Base-by-base conservation (phyloP, 225 moss, liverwort and hornwort genomes). In the Polytrichum commune region DNA sequence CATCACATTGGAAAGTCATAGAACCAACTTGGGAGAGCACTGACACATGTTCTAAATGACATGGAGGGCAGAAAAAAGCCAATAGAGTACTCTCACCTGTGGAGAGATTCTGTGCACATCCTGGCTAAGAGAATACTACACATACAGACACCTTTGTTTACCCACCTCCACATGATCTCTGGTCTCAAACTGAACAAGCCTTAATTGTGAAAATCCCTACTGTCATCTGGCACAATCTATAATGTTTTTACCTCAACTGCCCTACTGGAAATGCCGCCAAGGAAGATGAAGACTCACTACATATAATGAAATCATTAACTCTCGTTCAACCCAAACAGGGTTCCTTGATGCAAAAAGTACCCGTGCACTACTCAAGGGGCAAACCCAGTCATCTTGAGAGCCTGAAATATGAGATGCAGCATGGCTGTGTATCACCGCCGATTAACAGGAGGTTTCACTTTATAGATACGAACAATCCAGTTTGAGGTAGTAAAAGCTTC, bases 401-500 rank as follows among this genome's bases (percentile, higher is more conserved):
- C 46, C 46, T 73, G 64, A 10, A 67, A 72, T 72, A 69, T 20
- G 66, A 63, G 71, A 76, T 73, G 65, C 28, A 63, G 27, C 27
- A 18, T 18, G 62, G 61, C 72, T 66, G 54, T 67, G 57, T 27
- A 80, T 96, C 89, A 97, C 54, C 90, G 85, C 64, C 95, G 85
- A 76, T 98, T 98, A 64, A 88, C 90, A n/a, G 80, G 89, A 73
- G 88, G 90, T 71, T 98, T 98, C 81, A 98, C 93, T 95, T 95
- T 98, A 81, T 93, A 98, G 57, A 98, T 89, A 70, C 95, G 91
- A 69, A 95, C 95, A 65, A 98, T 98, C 98, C 98, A 98, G 67
- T 98, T 98, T 1, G 90, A 85, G 20, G 94, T 93, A 24, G 98
- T 98, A 74, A 93, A 98, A 22, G 98, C 93, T 78, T 98, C 95